Percentiles rank a stretch among this genome's conserved stretches.
Evolutionary conservation across 768 basidiomycete genomes (phyloP).

Genomic region (Termitomyces sp.): DNA sequence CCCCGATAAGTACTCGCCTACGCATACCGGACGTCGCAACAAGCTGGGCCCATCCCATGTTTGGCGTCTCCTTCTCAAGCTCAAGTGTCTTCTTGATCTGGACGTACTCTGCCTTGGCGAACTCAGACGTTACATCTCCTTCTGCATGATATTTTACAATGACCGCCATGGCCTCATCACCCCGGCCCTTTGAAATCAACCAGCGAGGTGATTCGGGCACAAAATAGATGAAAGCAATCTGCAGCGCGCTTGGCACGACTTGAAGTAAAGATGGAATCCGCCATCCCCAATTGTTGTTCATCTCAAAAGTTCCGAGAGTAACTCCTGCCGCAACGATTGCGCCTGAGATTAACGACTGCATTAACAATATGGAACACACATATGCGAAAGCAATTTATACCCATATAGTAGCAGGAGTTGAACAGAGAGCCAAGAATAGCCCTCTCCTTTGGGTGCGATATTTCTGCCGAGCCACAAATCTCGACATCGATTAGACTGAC

Average conservation of each 20-base stretch:
- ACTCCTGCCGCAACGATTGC: slow-evolving; percentile 54
- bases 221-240: slow-evolving; percentile 49
- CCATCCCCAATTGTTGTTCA: slow-evolving; percentile 59
- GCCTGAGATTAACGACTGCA: slow-evolving; percentile 23
- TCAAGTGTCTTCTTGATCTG: slow-evolving; percentile 53
- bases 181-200: slow-evolving; percentile 52
- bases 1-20: slow-evolving; percentile 38
- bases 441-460: slow-evolving; percentile 67
- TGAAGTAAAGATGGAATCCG: slow-evolving; percentile 62
- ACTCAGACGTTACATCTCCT: slow-evolving; percentile 44
- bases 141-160: slow-evolving; percentile 58
- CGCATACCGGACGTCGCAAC: slow-evolving; percentile 45
- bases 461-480: slow-evolving; percentile 27
- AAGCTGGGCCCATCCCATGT: slow-evolving; percentile 41
- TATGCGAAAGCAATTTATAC: slow-evolving; percentile 16
- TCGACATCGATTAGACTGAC: neutral
- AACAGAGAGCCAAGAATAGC: slow-evolving; percentile 58
- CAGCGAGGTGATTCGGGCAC: slow-evolving; percentile 64
- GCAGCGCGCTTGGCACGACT: slow-evolving; percentile 44
- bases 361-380: neutral
- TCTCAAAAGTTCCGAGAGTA: slow-evolving; percentile 62
- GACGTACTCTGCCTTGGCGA: slow-evolving; percentile 51
- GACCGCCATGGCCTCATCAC: slow-evolving; percentile 38
- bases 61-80: slow-evolving; percentile 40
- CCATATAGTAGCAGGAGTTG: slow-evolving; percentile 59